Percentiles rank a stretch among this genome's conserved stretches.
Evolutionary conservation across 177 flowering plant genomes (phyloP).

Genomic region (Tripterygium wilfordii): DNA sequence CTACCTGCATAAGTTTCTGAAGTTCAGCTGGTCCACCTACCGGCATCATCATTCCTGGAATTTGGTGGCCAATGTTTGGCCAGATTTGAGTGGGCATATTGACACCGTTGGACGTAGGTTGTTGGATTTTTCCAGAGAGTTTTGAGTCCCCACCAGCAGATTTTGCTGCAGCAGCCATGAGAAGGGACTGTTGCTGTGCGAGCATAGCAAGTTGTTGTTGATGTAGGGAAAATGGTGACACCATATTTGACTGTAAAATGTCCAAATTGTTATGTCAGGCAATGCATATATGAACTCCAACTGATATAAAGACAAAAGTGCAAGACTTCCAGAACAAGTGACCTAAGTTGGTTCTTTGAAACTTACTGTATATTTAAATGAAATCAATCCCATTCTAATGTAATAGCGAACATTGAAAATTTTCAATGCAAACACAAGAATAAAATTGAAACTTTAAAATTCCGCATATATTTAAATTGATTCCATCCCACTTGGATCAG

Average conservation of each 20-base stretch:
- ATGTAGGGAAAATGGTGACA: slow-evolving; percentile 74
- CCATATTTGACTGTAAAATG: slow-evolving; percentile 70
- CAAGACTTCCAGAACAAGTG: too few relatives aligned
- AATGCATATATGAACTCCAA: background rate
- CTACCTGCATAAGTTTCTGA: slow-evolving; percentile 51
- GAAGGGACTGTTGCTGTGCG: slow-evolving; percentile 81
- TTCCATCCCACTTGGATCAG: too few relatives aligned
- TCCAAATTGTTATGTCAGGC: slow-evolving; percentile 11
- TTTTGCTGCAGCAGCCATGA: slow-evolving; percentile 79
- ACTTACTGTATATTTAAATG: too few relatives aligned
- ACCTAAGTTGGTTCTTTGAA: too few relatives aligned
- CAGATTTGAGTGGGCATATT: slow-evolving; percentile 42
- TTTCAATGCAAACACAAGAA: too few relatives aligned
- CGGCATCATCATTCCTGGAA: slow-evolving; percentile 52
- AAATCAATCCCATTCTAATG: too few relatives aligned
- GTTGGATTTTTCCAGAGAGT: slow-evolving; percentile 29
- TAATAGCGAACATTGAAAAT: too few relatives aligned
- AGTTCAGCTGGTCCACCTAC: slow-evolving; percentile 30
- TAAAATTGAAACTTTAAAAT: too few relatives aligned
- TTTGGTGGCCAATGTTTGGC: slow-evolving; percentile 45
- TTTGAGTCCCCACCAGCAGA: slow-evolving; percentile 36
- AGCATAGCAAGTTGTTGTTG: slow-evolving; percentile 86
- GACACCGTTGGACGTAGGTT: slow-evolving; percentile 33
- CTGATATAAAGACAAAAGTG: background rate
- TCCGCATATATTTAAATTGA: too few relatives aligned